A percentile compares a stretch with the other conserved stretches of the same genome.
Evolutionary conservation across 345 rosid genomes (phyloP).

Genomic region (Melastoma malabathricum): DNA sequence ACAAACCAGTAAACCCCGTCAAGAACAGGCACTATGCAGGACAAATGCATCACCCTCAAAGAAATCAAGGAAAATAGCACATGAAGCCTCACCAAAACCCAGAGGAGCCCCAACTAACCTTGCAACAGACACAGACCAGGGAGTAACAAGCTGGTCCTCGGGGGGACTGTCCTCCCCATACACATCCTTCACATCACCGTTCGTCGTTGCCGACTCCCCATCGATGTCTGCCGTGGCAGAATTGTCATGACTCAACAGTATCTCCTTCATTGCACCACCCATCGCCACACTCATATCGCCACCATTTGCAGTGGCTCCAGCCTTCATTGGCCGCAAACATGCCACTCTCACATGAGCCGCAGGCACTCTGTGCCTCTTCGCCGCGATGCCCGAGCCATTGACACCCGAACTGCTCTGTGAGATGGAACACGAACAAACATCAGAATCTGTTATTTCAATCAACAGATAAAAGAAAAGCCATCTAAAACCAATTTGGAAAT

Average conservation of each 20-base stretch:
- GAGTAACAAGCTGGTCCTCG: conserved; percentile 34
- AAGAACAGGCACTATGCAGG: no score
- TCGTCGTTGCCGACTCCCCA: background rate
- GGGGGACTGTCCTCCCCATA: conserved; percentile 33
- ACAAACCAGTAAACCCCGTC: no score
- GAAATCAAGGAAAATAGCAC: no score
- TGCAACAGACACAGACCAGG: conserved; percentile 39
- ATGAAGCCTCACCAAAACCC: no score
- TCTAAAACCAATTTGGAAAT: no score
- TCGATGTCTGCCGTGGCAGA: background rate
- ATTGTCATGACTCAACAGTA: background rate
- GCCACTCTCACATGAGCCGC: conserved; percentile 1
- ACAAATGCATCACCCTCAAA: no score
- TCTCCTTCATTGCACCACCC: conserved; percentile 7
- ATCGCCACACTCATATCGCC: background rate
- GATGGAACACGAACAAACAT: background rate
- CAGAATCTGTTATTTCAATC: background rate
- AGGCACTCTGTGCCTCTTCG: conserved; percentile 3
- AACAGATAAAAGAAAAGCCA: no score
- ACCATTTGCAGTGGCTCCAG: conserved; percentile 1
- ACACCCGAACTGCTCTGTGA: conserved; percentile 10
- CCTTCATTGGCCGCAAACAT: conserved; percentile 7
- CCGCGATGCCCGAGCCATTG: conserved; percentile 5
- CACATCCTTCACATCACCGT: conserved; percentile 24
- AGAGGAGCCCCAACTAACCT: conserved; percentile 12